phyloP scores from a whole-genome alignment of 2,329 filamentous ascomycete species.

The Fusarium sulawesiense region DNA sequence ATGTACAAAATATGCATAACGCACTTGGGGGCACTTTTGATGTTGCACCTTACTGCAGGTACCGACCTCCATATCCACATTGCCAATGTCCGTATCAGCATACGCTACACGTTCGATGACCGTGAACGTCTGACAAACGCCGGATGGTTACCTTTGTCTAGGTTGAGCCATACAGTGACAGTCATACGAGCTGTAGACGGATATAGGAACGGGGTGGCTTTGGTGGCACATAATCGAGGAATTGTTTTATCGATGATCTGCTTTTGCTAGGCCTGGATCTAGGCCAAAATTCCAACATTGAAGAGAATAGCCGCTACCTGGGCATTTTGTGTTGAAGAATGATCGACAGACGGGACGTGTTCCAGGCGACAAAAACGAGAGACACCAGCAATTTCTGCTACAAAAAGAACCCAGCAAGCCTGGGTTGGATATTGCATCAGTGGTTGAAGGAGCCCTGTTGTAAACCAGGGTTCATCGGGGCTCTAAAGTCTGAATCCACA shows the following conservation, averaged over 20 bases:
- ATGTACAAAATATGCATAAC: conserved; percentile 19
- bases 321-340: conserved; percentile 14
- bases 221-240: conserved; percentile 26
- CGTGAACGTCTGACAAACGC: conserved; percentile 22
- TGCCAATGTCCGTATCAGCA: conserved; percentile 4
- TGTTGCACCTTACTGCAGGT: conserved; percentile 43
- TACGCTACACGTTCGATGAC: conserved; percentile 18
- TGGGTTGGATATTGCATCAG: conserved; percentile 18
- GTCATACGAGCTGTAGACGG: conserved; percentile 39
- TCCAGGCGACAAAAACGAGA: not conserved
- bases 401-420: conserved; percentile 10
- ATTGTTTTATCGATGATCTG: conserved; percentile 25
- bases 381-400: conserved; percentile 16
- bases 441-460: conserved; percentile 9
- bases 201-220: conserved; percentile 28
- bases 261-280: not conserved
- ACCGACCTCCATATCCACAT: conserved; percentile 23
- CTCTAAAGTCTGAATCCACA: conserved; percentile 34
- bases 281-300: not conserved
- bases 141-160: conserved; percentile 29
- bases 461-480: conserved; percentile 27
- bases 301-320: not conserved
- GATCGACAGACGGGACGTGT: conserved; percentile 33
- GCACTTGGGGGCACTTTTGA: conserved; percentile 10
- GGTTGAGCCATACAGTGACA: conserved; percentile 30